Evolutionary conservation across 164 flowering plant genomes (phyloP).

Genomic region (Magnolia kwangsiensis): DNA sequence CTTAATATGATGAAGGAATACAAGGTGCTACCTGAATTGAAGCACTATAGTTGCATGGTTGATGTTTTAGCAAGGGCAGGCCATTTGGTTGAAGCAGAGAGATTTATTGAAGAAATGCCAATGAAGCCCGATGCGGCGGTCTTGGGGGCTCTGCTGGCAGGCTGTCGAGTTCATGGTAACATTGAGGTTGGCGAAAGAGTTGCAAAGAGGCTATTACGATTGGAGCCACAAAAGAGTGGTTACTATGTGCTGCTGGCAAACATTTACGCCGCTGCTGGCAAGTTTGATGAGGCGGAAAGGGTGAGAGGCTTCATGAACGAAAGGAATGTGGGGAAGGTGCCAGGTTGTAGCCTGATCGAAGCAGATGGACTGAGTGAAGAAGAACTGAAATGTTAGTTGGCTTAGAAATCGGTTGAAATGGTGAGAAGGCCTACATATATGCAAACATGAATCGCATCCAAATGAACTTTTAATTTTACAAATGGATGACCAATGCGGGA

Average conservation of each 20-base stretch:
- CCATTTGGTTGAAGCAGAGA: conserved; percentile 23
- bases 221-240: conserved; percentile 19
- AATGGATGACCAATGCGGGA: too few relatives aligned
- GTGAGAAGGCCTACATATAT: too few relatives aligned
- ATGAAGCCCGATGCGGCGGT: conserved; percentile 23
- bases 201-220: conserved; percentile 13
- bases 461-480: too few relatives aligned
- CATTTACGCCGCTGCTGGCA: conserved; percentile 20
- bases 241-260: conserved; percentile 26
- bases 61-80: conserved; percentile 25
- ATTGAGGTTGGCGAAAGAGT: conserved; percentile 21
- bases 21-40: conserved; percentile 12
- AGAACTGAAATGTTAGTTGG: neutral
- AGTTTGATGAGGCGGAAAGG: conserved; percentile 20
- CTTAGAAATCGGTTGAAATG: neutral
- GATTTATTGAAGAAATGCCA: conserved; percentile 19
- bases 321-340: conserved; percentile 18
- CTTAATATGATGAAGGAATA: conserved; percentile 15
- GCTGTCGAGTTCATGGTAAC: conserved; percentile 20
- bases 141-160: conserved; percentile 19
- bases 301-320: conserved; percentile 19
- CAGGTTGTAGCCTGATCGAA: conserved; percentile 21
- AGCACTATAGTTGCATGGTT: conserved; percentile 27
- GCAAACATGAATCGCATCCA: too few relatives aligned
- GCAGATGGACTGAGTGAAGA: neutral